Conservation (phyloP, 176 grass and related monocot genomes). For the Phoenix dactylifera region DNA sequence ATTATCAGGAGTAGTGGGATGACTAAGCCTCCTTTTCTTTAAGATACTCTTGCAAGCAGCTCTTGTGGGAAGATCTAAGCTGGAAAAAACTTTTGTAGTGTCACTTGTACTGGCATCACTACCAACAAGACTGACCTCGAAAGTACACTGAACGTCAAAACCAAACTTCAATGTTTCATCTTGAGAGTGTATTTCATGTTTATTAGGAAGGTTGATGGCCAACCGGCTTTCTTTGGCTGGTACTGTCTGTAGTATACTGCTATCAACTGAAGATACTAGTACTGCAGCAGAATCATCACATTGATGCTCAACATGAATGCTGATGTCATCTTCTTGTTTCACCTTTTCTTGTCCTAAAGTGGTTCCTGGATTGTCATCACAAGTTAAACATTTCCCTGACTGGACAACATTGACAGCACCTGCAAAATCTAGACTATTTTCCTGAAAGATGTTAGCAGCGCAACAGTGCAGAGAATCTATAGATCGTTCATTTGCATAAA, state of each 20-base stretch:
- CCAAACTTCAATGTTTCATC: not conserved
- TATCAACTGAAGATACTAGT: not conserved
- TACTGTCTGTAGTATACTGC: not conserved
- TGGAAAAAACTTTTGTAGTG: not conserved
- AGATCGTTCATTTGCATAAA: not conserved
- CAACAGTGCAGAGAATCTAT: not conserved
- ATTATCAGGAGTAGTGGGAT: not conserved
- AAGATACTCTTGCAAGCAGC: not conserved
- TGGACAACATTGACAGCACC: not conserved
- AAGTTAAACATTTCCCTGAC: not conserved
- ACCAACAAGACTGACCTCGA: not conserved
- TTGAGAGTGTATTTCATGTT: not conserved
- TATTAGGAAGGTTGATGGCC: not conserved
- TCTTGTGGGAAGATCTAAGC: not conserved
- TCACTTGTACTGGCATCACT: not conserved
- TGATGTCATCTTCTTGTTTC: not conserved
- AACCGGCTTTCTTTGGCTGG: not conserved
- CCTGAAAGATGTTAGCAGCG: not conserved
- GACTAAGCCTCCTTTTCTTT: slow-evolving; percentile 3
- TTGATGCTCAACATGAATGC: not conserved
- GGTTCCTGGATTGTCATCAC: not conserved
- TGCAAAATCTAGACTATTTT: not conserved
- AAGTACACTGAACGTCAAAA: not conserved
- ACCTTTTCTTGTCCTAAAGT: not conserved
- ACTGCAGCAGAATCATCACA: not conserved